Evolutionary conservation across 1,284 basidiomycete species (phyloP), one percentile per base, ranked within the genome.

Genomic region (Phenoliferia sp.): DNA sequence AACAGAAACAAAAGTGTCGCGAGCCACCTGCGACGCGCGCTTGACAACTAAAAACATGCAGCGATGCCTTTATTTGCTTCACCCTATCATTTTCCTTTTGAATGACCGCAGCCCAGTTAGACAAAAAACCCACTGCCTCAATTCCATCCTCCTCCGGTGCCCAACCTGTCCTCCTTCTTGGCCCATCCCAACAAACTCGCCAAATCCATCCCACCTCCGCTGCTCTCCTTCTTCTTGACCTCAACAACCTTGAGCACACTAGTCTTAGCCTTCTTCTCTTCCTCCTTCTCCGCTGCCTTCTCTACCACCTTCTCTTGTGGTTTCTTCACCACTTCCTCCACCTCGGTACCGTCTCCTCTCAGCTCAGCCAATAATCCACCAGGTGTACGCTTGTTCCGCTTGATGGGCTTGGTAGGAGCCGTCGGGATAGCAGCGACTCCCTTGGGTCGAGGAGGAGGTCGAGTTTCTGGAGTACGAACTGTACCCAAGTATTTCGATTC

Each of bases 171-270:
- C 34, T 16, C 36, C 36, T 32, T 12, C 44, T 39, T 31, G 19
- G 35, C 50, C n/a, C 44, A 70, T 35, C 71, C 71, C 3, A 73
- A 58, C 59, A 73, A 44, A 28, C 64, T 64, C 0, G 63, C 64
- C 12, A 73, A 63, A 39, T 70, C 69, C 28, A 48, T 56, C 62
- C 50, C 59, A 29, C 29, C 57, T 29, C 29, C 28, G 16, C 29
- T 55, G 19, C 26, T 28, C 50, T 61, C 50, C 34, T 35, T 36
- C 56, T 36, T 58, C 50, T 58, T 36, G 12, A 52, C 64, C 15
- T 32, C 56, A 5, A 55, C 56, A 3, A 59, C 63, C 57, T 59
- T 69, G 39, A 61, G 33, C 17, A 39, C 58, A 4, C 34, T 44
- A 26, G 62, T 67, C 64, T 65, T 71, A 33, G 56, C 65, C 57